These are phyloP conservation scores for Musa schizocarpa DNA, from an alignment of 176 grass and related monocot species.

Conservation along the genomic window DNA sequence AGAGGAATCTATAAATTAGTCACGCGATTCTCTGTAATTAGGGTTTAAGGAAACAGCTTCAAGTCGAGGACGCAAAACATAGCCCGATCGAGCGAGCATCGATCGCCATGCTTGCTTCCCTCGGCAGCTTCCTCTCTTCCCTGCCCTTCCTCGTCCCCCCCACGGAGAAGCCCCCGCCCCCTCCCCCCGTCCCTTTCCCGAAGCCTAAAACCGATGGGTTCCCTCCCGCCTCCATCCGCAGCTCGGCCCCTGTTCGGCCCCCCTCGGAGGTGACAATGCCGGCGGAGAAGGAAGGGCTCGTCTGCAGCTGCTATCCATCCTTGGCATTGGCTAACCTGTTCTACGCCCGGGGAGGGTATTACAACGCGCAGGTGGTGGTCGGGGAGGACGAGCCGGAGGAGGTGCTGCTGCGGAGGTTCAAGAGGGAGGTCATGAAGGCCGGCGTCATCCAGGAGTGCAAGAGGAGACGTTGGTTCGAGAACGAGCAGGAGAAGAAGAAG, in stretches of 20 bases:
- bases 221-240: too few relatives aligned
- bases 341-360: too few relatives aligned
- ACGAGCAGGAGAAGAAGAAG: constrained; percentile 51
- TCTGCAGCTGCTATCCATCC: too few relatives aligned
- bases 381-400: constrained; percentile 43
- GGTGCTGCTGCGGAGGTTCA: constrained; percentile 37
- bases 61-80: too few relatives aligned
- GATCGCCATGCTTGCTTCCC: background rate
- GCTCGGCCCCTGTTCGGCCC: too few relatives aligned
- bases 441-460: constrained; percentile 64
- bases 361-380: constrained; percentile 13
- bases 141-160: background rate
- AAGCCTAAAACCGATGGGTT: too few relatives aligned
- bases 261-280: too few relatives aligned
- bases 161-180: background rate
- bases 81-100: background rate
- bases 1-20: too few relatives aligned
- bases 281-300: too few relatives aligned
- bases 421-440: constrained; percentile 35
- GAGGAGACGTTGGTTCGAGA: constrained; percentile 56
- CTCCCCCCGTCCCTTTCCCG: background rate
- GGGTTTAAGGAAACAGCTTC: too few relatives aligned
- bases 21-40: too few relatives aligned
- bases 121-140: background rate
- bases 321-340: too few relatives aligned